Evolutionary conservation across 2,329 filamentous ascomycete genomes (phyloP), one percentile per base, ranked within the genome.

Genomic region (Trichophyton schoenleinii): DNA sequence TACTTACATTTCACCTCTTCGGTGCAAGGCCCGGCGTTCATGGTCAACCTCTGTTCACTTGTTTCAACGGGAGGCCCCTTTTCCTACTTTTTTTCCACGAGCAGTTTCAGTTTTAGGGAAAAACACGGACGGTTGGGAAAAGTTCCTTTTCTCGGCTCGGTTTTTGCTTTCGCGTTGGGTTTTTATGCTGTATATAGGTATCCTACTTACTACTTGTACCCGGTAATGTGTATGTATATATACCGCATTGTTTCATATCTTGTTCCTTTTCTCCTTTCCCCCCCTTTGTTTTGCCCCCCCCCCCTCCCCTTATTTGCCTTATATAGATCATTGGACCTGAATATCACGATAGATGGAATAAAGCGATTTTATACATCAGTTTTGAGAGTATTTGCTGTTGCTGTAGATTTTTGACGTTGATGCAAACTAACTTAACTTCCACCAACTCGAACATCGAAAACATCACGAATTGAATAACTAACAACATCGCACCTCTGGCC

Each of bases 181-280:
- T 22, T 25, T 22, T 7, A 3, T 13, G 46, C 28, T 34, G 48
- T 53, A 53, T 34, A 53, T 53, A 53, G 48, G 48, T 34, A 15
- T 31, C 28, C 28, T 15, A 28, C n/a, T 11, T 15, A 2, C 22
- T 53, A 22, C 6, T 44, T 18, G 9, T 44, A 15, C 5, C 15
- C 7, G 48, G 28, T 53, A 53, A 53, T 53, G 48, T 53, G 48
- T 53, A 31, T 53, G 34, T 36, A 31, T 53, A 53, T 53, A 53
- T 49, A 49, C 22, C 22, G 3, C n/a, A 28, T 22, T 53, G 22
- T 53, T 31, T 53, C 15, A 25, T 25, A 13, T 22, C 22, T 2
- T 34, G 18, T 28, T 13, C 25, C 25, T 53, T 53, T 31, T 8
- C 34, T 11, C 34, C 11, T 34, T 34, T 9, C 3, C 8, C 3